A percentile compares a stretch with the other conserved stretches of the same genome.
These are phyloP conservation scores for Aspergillus brunneoviolaceus DNA, from an alignment of 2,329 filamentous ascomycete genomes.

Conservation along the genomic window DNA sequence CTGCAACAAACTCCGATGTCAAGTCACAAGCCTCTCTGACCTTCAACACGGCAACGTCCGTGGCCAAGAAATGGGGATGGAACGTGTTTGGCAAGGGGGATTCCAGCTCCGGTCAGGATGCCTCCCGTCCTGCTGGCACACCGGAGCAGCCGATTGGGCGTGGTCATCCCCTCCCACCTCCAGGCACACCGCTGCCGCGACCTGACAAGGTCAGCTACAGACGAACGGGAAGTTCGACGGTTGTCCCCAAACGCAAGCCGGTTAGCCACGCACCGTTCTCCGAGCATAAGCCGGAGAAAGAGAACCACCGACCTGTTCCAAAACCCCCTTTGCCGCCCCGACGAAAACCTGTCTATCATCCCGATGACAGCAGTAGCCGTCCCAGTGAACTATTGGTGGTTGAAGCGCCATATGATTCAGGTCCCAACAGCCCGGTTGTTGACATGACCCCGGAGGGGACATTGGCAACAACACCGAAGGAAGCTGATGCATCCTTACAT, in stretches of 20 bases:
- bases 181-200: conserved; percentile 73
- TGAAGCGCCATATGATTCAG: conserved; percentile 63
- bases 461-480: conserved; percentile 12
- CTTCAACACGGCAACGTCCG: conserved; percentile 53
- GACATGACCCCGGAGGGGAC: conserved; percentile 20
- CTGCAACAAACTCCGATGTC: conserved; percentile 30
- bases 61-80: conserved; percentile 61
- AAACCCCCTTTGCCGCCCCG: conserved; percentile 52
- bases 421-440: conserved; percentile 40
- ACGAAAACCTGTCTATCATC: conserved; percentile 37
- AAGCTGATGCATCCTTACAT: not conserved
- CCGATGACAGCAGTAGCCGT: conserved; percentile 35
- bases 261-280: conserved; percentile 48
- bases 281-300: conserved; percentile 28
- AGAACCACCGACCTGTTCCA: conserved; percentile 37
- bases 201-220: conserved; percentile 60
- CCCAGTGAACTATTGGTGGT: conserved; percentile 62
- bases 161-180: conserved; percentile 77
- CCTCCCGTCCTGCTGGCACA: conserved; percentile 40
- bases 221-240: conserved; percentile 50
- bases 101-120: conserved; percentile 42
- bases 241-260: conserved; percentile 65
- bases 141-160: conserved; percentile 74
- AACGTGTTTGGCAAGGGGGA: conserved; percentile 49
- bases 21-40: conserved; percentile 44